Conservation (phyloP, 2,329 filamentous ascomycete genomes). For the Ascochyta koolunga region DNA sequence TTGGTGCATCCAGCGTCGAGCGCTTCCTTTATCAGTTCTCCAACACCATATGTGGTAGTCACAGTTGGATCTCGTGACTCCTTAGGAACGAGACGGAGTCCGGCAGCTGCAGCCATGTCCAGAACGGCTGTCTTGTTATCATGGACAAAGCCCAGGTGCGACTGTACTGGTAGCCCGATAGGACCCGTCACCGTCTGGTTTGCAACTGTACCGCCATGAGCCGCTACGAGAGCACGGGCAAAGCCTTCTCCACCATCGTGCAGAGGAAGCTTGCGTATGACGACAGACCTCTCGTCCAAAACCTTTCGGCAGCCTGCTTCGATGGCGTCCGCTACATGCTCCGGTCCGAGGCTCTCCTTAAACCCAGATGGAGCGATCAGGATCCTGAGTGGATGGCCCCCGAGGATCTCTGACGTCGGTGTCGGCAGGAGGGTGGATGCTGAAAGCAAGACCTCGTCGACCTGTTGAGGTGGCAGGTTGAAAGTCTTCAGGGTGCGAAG, state of each 20-base stretch:
- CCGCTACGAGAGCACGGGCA: conserved; percentile 53
- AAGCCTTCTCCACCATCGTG: conserved; percentile 63
- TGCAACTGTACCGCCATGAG: conserved; percentile 51
- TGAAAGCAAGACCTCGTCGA: conserved; percentile 25
- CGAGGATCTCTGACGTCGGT: conserved; percentile 29
- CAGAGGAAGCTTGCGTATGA: conserved; percentile 57
- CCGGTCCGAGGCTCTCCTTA: conserved; percentile 59
- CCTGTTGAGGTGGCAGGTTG: conserved; percentile 23
- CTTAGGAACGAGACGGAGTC: conserved; percentile 57
- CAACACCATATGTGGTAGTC: conserved; percentile 61
- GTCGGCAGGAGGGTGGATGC: conserved; percentile 25
- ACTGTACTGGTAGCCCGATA: conserved; percentile 49
- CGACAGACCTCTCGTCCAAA: conserved; percentile 46
- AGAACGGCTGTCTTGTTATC: conserved; percentile 53
- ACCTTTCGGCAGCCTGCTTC: conserved; percentile 56
- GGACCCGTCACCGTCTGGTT: conserved; percentile 53
- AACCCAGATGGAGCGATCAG: conserved; percentile 61
- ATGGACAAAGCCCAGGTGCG: conserved; percentile 56
- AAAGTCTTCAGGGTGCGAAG: conserved; percentile 31
- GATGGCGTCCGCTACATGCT: conserved; percentile 59
- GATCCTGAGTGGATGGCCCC: conserved; percentile 40
- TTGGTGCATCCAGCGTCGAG: conserved; percentile 54
- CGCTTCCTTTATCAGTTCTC: conserved; percentile 56
- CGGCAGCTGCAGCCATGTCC: conserved; percentile 61
- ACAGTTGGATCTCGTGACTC: conserved; percentile 53